Conservation (phyloP, 208 protist genomes). For the Leishmania martiniquensis region DNA sequence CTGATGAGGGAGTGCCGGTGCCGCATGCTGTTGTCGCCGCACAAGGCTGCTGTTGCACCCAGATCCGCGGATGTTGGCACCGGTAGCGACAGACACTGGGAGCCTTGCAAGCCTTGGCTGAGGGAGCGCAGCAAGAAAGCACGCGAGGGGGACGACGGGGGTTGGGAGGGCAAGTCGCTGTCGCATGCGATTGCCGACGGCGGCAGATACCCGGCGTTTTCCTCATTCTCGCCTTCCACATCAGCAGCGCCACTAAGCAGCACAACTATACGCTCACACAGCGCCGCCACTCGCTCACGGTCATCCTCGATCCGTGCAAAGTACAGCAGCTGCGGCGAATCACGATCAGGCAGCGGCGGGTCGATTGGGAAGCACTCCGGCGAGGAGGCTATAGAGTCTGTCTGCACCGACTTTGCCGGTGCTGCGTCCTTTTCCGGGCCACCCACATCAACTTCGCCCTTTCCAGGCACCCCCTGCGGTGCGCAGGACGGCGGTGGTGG, state of each 20-base stretch:
- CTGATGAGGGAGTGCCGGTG: constrained; percentile 19
- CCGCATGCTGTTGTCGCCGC: not conserved
- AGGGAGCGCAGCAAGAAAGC: constrained; percentile 9
- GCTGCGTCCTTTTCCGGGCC: not conserved
- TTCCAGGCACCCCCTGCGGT: not conserved
- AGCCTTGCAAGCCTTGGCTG: constrained; percentile 35
- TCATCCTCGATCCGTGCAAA: constrained; percentile 1
- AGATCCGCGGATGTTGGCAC: constrained; percentile 15
- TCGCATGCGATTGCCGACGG: not conserved
- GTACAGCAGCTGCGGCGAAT: constrained; percentile 1
- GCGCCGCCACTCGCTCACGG: constrained; percentile 12
- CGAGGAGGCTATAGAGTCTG: not conserved
- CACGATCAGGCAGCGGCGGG: not conserved
- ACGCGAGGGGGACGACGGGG: not conserved
- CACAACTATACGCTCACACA: constrained; percentile 16
- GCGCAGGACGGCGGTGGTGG: constrained; percentile 2
- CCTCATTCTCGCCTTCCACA: not conserved
- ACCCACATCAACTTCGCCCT: not conserved
- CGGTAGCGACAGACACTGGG: constrained; percentile 25
- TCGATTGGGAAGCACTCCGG: not conserved
- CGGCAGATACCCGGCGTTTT: not conserved
- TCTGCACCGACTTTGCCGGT: not conserved
- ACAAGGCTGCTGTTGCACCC: not conserved
- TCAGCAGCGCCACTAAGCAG: constrained; percentile 2
- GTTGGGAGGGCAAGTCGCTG: not conserved